Base-by-base conservation (phyloP, 495 filamentous ascomycete genomes). In the Podospora tetraspora region DNA sequence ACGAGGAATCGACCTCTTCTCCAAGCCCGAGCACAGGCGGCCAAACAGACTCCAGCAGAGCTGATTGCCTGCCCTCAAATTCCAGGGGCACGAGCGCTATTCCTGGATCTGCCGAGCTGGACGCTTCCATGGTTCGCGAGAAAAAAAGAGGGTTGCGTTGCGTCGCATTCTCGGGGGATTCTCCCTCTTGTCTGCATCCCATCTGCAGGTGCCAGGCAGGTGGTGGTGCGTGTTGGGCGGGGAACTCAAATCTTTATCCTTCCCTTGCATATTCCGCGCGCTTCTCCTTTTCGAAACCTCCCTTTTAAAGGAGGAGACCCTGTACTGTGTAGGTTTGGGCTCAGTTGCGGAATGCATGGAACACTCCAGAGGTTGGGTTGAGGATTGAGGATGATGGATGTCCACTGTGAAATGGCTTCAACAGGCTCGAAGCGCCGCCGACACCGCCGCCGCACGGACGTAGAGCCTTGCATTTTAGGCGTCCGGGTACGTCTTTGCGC, bases 71-170 rank as follows among this genome's bases (percentile, higher is more conserved):
- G 58, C 58, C 58, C 23, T 24, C 27, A 19, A 60, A 25, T 27
- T 11, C 23, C 58, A 24, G 27, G 59, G 21, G 59, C 22, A 56
- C 64, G 30, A 27, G 64, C 64, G 58, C 65, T 66, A 66, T 66
- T 66, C 65, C 65, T 61, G 65, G 65, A 66, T 66, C 65, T 66
- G 65, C 65, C 65, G 65, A 66, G 25, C 22, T 43, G 29, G 57
- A 58, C 65, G 58, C 60, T 52, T 61, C 65, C 65, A n/a, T 61
- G 58, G 65, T 66, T 52, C 30, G 58, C 19, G 43, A n/a, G 43
- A 1, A 19, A 3, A 52, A n/a, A 52, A n/a, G 24, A 66, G 57
- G 57, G 65, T 60, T 61, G 58, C 65, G 65, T 66, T 66, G 58
- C 58, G 60, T 66, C 43, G 43, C 43, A 52, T 52, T 52, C 61